Conservation (phyloP, 345 rosid species). For the Bretschneidera sinensis region DNA sequence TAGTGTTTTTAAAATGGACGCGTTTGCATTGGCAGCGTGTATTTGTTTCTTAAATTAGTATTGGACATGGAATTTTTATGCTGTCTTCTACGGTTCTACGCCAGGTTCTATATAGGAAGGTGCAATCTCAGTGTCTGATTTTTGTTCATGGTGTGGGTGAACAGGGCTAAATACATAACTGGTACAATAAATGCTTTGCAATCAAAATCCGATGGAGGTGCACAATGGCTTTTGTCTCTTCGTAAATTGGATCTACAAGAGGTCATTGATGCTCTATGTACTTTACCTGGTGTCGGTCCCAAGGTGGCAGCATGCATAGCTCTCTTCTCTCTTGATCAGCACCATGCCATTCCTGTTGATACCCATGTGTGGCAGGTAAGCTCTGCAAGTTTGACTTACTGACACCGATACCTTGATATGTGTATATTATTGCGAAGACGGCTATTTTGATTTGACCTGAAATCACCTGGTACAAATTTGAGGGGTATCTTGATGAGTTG, state of each 20-base stretch:
- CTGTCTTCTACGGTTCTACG: constrained; percentile 7
- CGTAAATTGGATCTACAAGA: constrained; percentile 63
- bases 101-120: constrained; percentile 1
- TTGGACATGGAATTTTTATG: not conserved
- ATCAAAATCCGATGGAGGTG: constrained; percentile 72
- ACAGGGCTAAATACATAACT: constrained; percentile 81
- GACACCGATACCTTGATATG: not conserved
- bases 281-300: constrained; percentile 90
- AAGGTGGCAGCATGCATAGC: constrained; percentile 94
- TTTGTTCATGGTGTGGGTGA: constrained; percentile 19
- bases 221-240: constrained; percentile 72
- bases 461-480: not conserved
- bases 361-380: constrained; percentile 95
- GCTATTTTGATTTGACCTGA: not conserved
- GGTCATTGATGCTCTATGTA: constrained; percentile 62
- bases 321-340: constrained; percentile 91
- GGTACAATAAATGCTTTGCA: constrained; percentile 63
- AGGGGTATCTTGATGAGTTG: not conserved
- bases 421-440: not conserved
- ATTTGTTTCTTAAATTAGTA: not conserved
- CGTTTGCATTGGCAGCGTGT: not conserved
- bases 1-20: too few species aligned
- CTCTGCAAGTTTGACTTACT: not conserved
- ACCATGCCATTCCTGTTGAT: constrained; percentile 90
- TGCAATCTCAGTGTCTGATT: constrained; percentile 3